Base-by-base conservation (phyloP, 148 eudicot species). In the Gaultheria prostrata region DNA sequence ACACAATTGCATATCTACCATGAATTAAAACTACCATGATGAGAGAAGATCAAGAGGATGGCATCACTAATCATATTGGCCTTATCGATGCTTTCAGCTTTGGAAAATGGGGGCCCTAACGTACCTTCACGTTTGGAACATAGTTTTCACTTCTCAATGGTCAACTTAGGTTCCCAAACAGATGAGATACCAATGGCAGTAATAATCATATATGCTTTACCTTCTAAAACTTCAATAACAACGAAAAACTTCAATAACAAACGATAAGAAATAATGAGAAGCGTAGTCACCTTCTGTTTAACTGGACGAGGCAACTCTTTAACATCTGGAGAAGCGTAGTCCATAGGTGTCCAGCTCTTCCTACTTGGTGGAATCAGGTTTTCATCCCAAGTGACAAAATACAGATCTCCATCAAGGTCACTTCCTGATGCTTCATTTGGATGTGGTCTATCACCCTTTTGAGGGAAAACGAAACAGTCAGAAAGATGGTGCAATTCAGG, bases 351-450 rank as follows among this genome's bases (percentile, higher is more conserved):
- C 95, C 92, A 92, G 82, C 99, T 96, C 81, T 81, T 84, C 82
- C 89, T 93, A 77, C 97, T 89, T 39, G 99, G 99, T 12, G 99
- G 99, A 75, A 93, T 88, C 63, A 94, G 91, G 83, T 87, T 87
- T 69, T 89, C 86, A 84, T 96, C 99, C 99, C 99, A 96, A 0
- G 95, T 87, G 21, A 96, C 98, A 84, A 94, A 96, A 80, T 96
- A 96, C 14, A 92, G 87, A 90, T 95, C 99, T 1, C 98, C 98
- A 90, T 96, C 99, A 13, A 96, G 89, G 84, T 96, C 99, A 87
- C 99, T 96, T 53, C 99, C 98, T 0, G 99, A 96, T 1, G 97
- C 97, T 86, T 96, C 99, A 88, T 96, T 84, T 15, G 99, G 59
- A 82, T 96, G 99, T 3, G 99, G 98, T 33, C 99, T 86, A 33